phyloP scores from a whole-genome alignment of 306 rosid genomes.

The Medicago lupulina region DNA sequence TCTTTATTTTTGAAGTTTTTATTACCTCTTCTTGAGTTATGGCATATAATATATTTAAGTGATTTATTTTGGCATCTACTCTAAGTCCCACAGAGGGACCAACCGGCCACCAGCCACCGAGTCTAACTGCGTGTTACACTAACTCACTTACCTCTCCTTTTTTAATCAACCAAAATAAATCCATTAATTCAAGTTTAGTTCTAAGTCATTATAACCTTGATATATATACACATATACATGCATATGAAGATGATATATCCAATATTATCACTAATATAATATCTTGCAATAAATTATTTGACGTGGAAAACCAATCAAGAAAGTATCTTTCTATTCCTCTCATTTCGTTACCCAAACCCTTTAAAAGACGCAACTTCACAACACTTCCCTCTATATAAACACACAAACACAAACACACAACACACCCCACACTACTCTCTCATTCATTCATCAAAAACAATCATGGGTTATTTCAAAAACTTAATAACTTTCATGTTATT shows the following conservation, averaged over 20 bases:
- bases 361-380: slow-evolving; percentile 43
- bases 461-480: slow-evolving; percentile 15
- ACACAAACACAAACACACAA: neutral
- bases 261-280: neutral
- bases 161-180: neutral
- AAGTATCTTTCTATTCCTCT: slow-evolving; percentile 20
- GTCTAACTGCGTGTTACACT: slow-evolving; percentile 56
- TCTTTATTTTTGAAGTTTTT: neutral
- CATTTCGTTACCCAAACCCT: slow-evolving; percentile 38
- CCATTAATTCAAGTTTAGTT: slow-evolving; percentile 28
- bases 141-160: slow-evolving; percentile 36
- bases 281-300: slow-evolving; percentile 15
- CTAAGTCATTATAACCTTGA: slow-evolving; percentile 13
- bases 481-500: neutral
- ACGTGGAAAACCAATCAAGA: slow-evolving; percentile 78
- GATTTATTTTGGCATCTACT: slow-evolving; percentile 38
- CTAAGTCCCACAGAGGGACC: slow-evolving; percentile 27
- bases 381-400: slow-evolving; percentile 37
- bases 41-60: slow-evolving; percentile 41
- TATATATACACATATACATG: neutral
- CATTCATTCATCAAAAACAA: neutral
- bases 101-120: slow-evolving; percentile 38
- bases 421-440: neutral
- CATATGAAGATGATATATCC: neutral
- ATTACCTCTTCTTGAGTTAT: slow-evolving; percentile 30